Base-by-base conservation (phyloP, 805 yeast genomes). In the Vanderwaltozyma tropicalis region DNA sequence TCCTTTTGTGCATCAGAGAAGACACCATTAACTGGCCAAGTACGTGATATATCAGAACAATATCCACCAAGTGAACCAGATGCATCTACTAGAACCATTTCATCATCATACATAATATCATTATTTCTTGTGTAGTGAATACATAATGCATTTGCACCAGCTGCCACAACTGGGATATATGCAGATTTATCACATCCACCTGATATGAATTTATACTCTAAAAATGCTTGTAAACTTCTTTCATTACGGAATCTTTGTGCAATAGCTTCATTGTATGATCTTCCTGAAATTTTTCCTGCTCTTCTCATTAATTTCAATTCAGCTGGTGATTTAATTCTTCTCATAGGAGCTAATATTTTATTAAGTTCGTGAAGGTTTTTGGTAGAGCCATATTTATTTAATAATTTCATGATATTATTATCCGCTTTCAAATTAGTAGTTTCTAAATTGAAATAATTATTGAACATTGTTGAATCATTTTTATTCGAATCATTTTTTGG, bases 91-190 rank as follows among this genome's bases (percentile, higher is more conserved):
- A 92, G 72, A 7, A 87, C 95, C 68, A 84, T 63, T 44, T 89
- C 96, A 45, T 78, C 86, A 31, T 73, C 71, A 40, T 72, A 72
- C 44, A 92, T 68, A 11, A 81, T 60, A 53, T 85, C 95, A 59
- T 92, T 95, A 52, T 92, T 92, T 41, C 95, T 68, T 0, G 95
- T 88, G 58, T 92, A 92, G 61, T 92, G 99, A 42, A 92, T 89
- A 28, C 89, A 83, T 28, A 92, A 63, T 0, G 96, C 86, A 57
- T 92, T 88, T 21, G 72, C 63, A 1, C 98, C 98, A 25, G 95
- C 80, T 5, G 97, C 99, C 3, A 92, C 94, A 9, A 92, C 99
- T 0, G 99, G 97, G 16, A 88, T 74, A 55, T 92, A 92, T 0
- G 96, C 96, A 28, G 81, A 74, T 43, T 74, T 74, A 46, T 85